These are phyloP conservation scores for Alternaria arborescens DNA, from an alignment of 2,329 filamentous ascomycete genomes.

Conservation along the genomic window DNA sequence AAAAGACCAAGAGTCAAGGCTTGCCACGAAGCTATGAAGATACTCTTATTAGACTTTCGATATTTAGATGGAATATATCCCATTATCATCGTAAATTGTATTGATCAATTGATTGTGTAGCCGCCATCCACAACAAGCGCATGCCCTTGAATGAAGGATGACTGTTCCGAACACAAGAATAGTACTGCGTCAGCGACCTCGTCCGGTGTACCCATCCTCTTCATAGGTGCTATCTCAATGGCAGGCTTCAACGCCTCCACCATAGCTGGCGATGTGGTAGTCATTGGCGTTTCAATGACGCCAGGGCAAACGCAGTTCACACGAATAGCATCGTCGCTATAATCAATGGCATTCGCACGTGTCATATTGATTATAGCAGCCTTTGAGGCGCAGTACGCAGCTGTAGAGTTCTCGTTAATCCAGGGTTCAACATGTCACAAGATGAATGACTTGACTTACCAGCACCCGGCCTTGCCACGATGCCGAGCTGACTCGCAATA, in stretches of 20 bases:
- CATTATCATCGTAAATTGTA: background rate
- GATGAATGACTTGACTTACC: conserved; percentile 22
- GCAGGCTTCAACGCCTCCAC: conserved; percentile 49
- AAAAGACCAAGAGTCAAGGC: conserved; percentile 9
- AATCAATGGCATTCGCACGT: conserved; percentile 64
- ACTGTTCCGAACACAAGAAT: conserved; percentile 62
- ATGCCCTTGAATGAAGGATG: conserved; percentile 63
- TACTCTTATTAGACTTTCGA: background rate
- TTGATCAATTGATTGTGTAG: conserved; percentile 39
- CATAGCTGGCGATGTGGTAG: conserved; percentile 37
- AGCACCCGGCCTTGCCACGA: conserved; percentile 44
- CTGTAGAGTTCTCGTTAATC: conserved; percentile 39
- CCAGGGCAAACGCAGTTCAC: conserved; percentile 68
- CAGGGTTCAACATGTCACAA: background rate
- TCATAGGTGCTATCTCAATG: conserved; percentile 58
- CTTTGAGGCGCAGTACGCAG: conserved; percentile 67
- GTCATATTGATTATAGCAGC: conserved; percentile 68
- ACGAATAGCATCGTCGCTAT: conserved; percentile 59
- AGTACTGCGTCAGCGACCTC: conserved; percentile 64
- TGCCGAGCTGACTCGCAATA: conserved; percentile 61
- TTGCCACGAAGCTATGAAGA: conserved; percentile 24
- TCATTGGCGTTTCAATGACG: conserved; percentile 56
- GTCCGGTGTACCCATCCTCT: conserved; percentile 58
- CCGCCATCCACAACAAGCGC: conserved; percentile 59
- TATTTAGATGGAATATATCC: background rate